These are phyloP conservation scores for Lunularia cruciata DNA, from an alignment of 225 moss, liverwort and hornwort genomes.

Conservation along the genomic window DNA sequence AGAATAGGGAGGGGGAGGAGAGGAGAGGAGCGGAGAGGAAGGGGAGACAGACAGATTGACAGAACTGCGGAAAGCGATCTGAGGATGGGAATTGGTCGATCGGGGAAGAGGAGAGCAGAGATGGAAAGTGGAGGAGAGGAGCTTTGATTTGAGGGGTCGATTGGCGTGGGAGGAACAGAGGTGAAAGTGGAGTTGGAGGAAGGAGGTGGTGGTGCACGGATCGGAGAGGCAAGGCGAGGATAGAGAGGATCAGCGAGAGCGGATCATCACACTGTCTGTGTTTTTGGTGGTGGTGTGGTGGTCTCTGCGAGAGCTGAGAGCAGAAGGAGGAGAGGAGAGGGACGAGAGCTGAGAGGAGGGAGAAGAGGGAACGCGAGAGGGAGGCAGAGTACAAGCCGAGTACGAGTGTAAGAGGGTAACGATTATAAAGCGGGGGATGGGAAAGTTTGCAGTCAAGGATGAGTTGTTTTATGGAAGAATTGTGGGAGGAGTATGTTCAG, in stretches of 20 bases:
- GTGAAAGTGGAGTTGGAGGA: neutral
- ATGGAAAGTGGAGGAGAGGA: neutral
- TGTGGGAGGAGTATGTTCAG: slow-evolving; percentile 34
- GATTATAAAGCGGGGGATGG: slow-evolving; percentile 29
- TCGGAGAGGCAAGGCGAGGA: slow-evolving; percentile 20
- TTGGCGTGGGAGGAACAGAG: neutral
- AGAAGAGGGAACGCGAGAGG: slow-evolving; percentile 41
- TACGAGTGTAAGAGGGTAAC: slow-evolving; percentile 40
- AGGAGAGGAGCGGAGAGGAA: neutral
- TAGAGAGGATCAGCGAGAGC: slow-evolving; percentile 7
- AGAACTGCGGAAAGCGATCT: neutral
- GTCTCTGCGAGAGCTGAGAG: slow-evolving; percentile 22
- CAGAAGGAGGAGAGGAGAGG: slow-evolving; percentile 7
- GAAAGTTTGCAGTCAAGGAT: slow-evolving; percentile 19
- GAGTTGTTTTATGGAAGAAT: slow-evolving; percentile 33
- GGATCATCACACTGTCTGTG: slow-evolving; percentile 1
- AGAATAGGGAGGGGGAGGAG: too few species aligned
- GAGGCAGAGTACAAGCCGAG: slow-evolving; percentile 33
- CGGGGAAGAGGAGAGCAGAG: neutral
- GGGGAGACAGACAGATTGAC: neutral
- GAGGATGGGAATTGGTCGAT: neutral
- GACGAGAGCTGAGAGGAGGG: slow-evolving; percentile 39
- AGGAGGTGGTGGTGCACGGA: slow-evolving; percentile 13
- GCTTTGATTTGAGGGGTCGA: neutral
- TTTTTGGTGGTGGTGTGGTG: too few species aligned